Base-by-base conservation (phyloP, 495 filamentous ascomycete species). In the Ascobolus immersus region DNA sequence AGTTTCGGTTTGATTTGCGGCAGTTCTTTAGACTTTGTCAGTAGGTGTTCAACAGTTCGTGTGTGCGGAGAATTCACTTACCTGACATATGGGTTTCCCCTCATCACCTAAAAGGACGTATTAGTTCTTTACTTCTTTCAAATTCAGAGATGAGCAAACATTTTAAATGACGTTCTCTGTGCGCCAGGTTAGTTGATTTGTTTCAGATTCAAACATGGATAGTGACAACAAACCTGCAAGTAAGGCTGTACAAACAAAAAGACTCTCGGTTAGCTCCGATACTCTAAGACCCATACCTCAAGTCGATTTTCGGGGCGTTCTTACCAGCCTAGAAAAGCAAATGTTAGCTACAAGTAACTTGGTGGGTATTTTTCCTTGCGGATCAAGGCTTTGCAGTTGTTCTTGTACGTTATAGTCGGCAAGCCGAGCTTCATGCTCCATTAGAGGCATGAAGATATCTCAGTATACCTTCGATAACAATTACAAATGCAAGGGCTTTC, bases 1-100 rank as follows among this genome's bases (percentile, higher is more conserved):
- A 96, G 24, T 70, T 56, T 28, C 84, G 61, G 41, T 64, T 79
- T 14, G 81, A 84, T 51, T 92, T 94, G 15, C 64, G 65, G 53
- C 86, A 96, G 44, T 96, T 96, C 34, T 66, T 52, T 7, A 21
- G 14, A 13, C 38, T 21, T 13, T 21, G 11, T 27, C 34, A 18
- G 26, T 26, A 14, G 26, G 27, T 7, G n/a, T 29, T 3, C 13
- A 33, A 26, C n/a, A 21, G 33, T 24, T 29, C 22, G 14, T 18
- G 14, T 22, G 22, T 29, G 10, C n/a, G 19, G 23, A 23, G 20
- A 23, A 32, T 26, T 17, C 37, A n/a, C 25, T 2, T 14, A 31
- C 28, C 28, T 13, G 15, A 17, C 28, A 31, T 17, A 15, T 17
- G 10, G 28, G 28, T 3, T 15, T n/a, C 3, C 28, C 28, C 15